Evolutionary conservation across 2,329 filamentous ascomycete genomes (phyloP), one percentile per base, ranked within the genome.

Genomic region (Paracamarosporium sp.): DNA sequence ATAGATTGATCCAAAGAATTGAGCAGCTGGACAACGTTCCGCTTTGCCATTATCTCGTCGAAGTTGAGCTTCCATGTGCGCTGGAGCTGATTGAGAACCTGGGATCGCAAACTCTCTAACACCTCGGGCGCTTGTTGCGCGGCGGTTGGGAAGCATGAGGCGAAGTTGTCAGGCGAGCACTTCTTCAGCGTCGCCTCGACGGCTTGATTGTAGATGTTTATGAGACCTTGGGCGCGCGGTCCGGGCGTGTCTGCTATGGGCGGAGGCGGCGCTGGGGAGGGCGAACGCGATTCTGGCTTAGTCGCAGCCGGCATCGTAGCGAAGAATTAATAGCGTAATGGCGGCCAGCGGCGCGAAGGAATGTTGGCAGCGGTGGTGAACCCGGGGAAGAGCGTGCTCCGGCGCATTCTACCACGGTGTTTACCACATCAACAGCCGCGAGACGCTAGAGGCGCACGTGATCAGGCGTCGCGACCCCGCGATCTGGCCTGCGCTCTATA

Each of bases 111-210:
- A 4, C 80, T 79, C 65, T 86, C 82, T 56, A 89, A 68, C 40
- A 81, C 82, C 25, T 82, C 82, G 1, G 85, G 83, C 11, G 84
- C 84, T 65, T 87, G 79, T 65, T 80, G 77, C 17, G 86, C 84
- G 1, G 86, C 83, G 0, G 87, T 89, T 0, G 87, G 86, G 62
- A 89, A 89, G 66, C 87, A 89, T 24, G 84, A 78, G 0, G 85
- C 81, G 70, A 89, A 89, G 65, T 88, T 88, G 47, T 79, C 77
- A 69, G 87, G 84, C 9, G 81, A 85, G 72, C 85, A 87, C 50
- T 85, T 85, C 60, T 84, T 83, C n/a, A 88, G 72, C 1, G 86
- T 85, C 59, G 86, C 83, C 11, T 81, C 79, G 22, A 88, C 80
- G 15, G 87, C 86, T 58, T 86, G 80, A 53, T 79, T 77, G 76